Percentiles rank a stretch among this genome's conserved stretches.
phyloP scores from a whole-genome alignment of 2,329 filamentous ascomycete species.

The Fusarium metavorans region DNA sequence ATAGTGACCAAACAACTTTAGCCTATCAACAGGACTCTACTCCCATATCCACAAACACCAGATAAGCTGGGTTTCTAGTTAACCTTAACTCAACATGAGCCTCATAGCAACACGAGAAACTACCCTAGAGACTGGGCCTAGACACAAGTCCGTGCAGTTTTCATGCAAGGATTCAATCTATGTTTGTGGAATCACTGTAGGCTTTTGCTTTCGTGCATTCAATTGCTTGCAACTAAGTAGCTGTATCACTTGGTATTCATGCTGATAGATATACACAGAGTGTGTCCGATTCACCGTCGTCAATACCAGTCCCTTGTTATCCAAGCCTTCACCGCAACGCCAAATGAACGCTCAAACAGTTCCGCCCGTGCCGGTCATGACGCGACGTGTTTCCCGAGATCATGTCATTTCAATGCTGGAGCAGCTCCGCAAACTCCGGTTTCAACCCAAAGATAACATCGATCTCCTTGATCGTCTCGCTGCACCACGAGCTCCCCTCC shows the following conservation, averaged over 20 bases:
- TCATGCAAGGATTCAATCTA: background rate
- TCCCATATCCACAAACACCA: background rate
- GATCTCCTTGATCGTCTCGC: conserved; percentile 44
- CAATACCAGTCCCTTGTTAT: background rate
- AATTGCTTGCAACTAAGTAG: background rate
- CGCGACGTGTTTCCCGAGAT: conserved; percentile 1
- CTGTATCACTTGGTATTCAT: background rate
- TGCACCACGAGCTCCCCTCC: conserved; percentile 45
- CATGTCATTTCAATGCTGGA: conserved; percentile 17
- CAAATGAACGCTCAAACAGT: background rate
- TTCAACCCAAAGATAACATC: conserved; percentile 38
- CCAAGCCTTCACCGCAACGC: conserved; percentile 4
- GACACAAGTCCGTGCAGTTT: background rate
- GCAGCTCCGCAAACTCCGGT: conserved; percentile 17
- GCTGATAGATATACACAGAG: background rate
- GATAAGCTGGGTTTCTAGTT: background rate
- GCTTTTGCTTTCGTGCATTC: background rate
- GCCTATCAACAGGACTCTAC: background rate
- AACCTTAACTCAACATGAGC: background rate
- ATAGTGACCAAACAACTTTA: background rate
- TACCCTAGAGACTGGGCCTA: background rate
- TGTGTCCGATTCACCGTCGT: background rate
- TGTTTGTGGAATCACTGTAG: background rate
- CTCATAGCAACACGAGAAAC: background rate
- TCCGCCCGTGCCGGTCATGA: background rate